A percentile compares a stretch with the other conserved stretches of the same genome.
Conservation (phyloP, 2,329 filamentous ascomycete genomes). For the Alternaria alternata region DNA sequence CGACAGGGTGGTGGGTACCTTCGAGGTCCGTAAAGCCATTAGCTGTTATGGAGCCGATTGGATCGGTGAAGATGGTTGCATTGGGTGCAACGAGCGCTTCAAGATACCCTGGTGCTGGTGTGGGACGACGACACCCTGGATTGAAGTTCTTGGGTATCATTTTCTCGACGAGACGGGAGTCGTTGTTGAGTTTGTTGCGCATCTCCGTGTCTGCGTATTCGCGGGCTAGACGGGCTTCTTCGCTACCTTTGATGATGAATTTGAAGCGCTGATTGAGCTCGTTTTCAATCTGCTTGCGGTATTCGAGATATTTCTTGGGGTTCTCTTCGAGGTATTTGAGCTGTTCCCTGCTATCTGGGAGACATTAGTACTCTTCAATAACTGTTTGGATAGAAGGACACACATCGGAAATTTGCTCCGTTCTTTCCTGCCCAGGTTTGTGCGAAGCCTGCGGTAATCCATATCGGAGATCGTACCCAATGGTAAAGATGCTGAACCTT, state of each 20-base stretch:
- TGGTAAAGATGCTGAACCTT: conserved; percentile 52
- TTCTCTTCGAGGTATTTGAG: conserved; percentile 50
- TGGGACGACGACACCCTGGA: conserved; percentile 34
- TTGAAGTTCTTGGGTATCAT: conserved; percentile 56
- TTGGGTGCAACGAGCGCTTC: conserved; percentile 28
- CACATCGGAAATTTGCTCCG: conserved; percentile 58
- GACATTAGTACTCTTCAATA: conserved; percentile 12
- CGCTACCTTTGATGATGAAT: conserved; percentile 61
- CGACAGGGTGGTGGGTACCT: conserved; percentile 43
- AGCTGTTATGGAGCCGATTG: conserved; percentile 27
- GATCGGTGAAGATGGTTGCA: conserved; percentile 31
- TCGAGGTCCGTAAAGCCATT: conserved; percentile 32
- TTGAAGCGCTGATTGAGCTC: conserved; percentile 63
- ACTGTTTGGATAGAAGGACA: conserved; percentile 3
- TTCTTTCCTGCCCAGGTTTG: conserved; percentile 58
- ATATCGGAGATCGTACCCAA: conserved; percentile 56
- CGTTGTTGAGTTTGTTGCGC: conserved; percentile 50
- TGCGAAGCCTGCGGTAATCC: conserved; percentile 60
- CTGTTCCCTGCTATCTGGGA: conserved; percentile 51
- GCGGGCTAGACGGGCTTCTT: conserved; percentile 55
- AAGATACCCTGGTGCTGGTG: conserved; percentile 35
- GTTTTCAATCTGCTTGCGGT: conserved; percentile 58
- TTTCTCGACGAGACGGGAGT: conserved; percentile 51
- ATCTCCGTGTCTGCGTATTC: conserved; percentile 53
- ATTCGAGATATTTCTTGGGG: conserved; percentile 56